These are phyloP conservation scores for Barnettozyma hawaiiensis DNA, from an alignment of 1,139 yeast genomes.

Conservation along the genomic window DNA sequence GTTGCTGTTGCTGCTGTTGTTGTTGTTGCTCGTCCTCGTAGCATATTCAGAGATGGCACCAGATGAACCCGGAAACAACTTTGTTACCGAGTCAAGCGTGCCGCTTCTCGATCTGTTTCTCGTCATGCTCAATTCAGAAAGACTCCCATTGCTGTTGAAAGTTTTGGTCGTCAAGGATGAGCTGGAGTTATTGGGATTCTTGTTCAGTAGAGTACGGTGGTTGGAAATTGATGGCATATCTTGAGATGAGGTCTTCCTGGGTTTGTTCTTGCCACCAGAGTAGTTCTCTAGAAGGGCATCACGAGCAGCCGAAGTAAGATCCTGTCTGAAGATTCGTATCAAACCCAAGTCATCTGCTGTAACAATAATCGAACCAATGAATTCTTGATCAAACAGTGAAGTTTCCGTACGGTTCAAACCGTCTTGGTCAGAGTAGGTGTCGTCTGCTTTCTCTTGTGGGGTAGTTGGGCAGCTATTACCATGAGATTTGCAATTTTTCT, in stretches of 20 bases:
- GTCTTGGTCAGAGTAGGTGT: not conserved
- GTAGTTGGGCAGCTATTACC: not conserved
- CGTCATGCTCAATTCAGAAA: slow-evolving; percentile 1
- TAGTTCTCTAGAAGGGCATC: slow-evolving; percentile 22
- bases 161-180: slow-evolving; percentile 18
- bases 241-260: slow-evolving; percentile 4
- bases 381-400: slow-evolving; percentile 21
- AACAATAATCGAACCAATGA: slow-evolving; percentile 43
- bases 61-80: slow-evolving; percentile 3
- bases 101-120: slow-evolving; percentile 21
- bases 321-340: slow-evolving; percentile 76
- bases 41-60: slow-evolving; percentile 9
- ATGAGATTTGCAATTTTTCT: not conserved
- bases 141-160: slow-evolving; percentile 1
- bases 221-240: slow-evolving; percentile 1
- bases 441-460: not conserved
- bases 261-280: slow-evolving; percentile 6
- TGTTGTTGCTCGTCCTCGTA: slow-evolving; percentile 11
- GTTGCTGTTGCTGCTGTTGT: too few relatives aligned
- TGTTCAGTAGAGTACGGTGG: slow-evolving; percentile 11
- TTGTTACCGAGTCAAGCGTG: slow-evolving; percentile 18
- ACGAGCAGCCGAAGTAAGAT: slow-evolving; percentile 48
- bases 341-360: slow-evolving; percentile 73
- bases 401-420: slow-evolving; percentile 3
- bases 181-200: slow-evolving; percentile 14